Base-by-base conservation (phyloP, 306 rosid species). In the Dicorynia guianensis region DNA sequence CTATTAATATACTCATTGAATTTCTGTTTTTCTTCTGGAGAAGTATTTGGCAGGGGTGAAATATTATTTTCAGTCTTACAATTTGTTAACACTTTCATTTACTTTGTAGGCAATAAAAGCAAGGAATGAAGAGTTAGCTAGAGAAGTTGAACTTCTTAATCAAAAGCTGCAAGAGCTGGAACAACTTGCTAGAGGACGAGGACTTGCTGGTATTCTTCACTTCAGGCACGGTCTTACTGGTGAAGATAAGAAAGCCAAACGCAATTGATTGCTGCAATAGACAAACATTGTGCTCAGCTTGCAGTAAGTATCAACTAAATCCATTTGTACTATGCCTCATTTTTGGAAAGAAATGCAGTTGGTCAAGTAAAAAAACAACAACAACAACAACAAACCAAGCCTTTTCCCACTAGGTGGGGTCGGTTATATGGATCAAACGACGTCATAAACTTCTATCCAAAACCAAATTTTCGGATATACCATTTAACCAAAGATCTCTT, bases 151-250 rank as follows among this genome's bases (percentile, higher is more conserved):
- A 72, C 80, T 52, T 79, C 83, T 83, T n/a, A 83, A 72, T 62
- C 79, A 71, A 49, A 85, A 82, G 75, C 36, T 91, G 19, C 82
- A 85, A 75, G 89, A 78, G 76, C 40, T 91, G 53, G 93, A 89
- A 78, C 76, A 80, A 38, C 84, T 81, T 70, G 84, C 87, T 18
- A 91, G 86, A 73, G 85, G 81, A 67, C 77, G 82, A 56, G 89
- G 93, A 42, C 77, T 89, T 48, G 6, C 81, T 6, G 85, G 89
- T n/a, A 44, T 77, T 53, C 62, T 85, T 56, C 78, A 82, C 62
- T 76, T 87, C 77, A 80, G 72, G 81, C 81, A 82, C 46, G 42
- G 69, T 14, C 82, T 20, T 25, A 0, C 14, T 6, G 61, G 14
- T 42, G 78, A 56, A 62, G 80, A 72, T 46, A 34, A 11, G 56